These are phyloP conservation scores for Scheffersomyces illinoinensis DNA, from an alignment of 1,139 yeast species.

Conservation along the genomic window DNA sequence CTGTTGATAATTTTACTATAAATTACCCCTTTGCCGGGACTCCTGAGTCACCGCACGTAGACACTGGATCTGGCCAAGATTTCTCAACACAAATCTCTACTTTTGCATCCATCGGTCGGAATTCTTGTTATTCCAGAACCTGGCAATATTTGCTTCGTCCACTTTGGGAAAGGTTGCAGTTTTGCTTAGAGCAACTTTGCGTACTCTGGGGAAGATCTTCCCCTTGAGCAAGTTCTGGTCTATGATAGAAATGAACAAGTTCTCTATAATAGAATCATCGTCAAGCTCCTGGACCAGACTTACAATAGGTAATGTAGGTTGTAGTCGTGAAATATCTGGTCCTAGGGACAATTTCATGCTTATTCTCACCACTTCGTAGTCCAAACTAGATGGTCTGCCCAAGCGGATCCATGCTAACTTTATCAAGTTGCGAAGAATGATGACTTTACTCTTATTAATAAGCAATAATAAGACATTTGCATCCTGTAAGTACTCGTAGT, in stretches of 20 bases:
- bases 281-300: constrained; percentile 9
- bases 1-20: neutral
- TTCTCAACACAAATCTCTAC: neutral
- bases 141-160: constrained; percentile 31
- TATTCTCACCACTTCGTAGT: constrained; percentile 26
- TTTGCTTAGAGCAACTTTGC: constrained; percentile 50
- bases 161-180: constrained; percentile 51
- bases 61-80: neutral
- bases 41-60: neutral
- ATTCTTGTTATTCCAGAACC: constrained; percentile 14
- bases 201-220: constrained; percentile 46
- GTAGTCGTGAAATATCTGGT: constrained; percentile 1
- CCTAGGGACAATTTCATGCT: constrained; percentile 20
- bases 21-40: neutral
- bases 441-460: constrained; percentile 40
- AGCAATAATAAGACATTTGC: constrained; percentile 37
- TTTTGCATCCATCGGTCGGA: constrained; percentile 16
- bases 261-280: constrained; percentile 41
- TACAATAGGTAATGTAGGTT: constrained; percentile 4
- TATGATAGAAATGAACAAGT: constrained; percentile 48
- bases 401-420: constrained; percentile 32
- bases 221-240: constrained; percentile 57
- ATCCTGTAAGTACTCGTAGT: constrained; percentile 38
- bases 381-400: constrained; percentile 27
- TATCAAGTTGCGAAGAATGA: constrained; percentile 50